Conservation (phyloP, 371 early-diverging fungal species). For the Rhizoclosmatium hyalinum region DNA sequence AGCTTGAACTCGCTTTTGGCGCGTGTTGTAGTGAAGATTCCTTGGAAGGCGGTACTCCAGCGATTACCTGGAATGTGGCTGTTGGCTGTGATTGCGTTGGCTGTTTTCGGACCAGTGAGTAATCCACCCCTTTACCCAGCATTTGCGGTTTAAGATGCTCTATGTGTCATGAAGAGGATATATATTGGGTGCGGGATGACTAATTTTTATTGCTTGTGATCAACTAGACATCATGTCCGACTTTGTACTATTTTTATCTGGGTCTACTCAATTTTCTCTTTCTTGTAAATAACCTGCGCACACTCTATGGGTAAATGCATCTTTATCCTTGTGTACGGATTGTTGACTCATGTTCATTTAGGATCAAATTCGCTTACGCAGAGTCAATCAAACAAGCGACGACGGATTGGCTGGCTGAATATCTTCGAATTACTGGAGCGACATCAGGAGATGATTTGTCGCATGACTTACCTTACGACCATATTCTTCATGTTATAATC, state of each 20-base stretch:
- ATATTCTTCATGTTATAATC: slow-evolving; percentile 54
- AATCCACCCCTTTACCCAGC: slow-evolving; percentile 18
- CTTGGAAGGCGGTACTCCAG: slow-evolving; percentile 41
- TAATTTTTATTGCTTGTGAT: background rate
- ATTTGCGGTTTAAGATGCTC: no score
- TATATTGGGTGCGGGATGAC: slow-evolving; percentile 4
- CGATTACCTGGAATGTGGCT: slow-evolving; percentile 46
- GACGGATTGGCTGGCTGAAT: slow-evolving; percentile 52
- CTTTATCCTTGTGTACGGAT: background rate
- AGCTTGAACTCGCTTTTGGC: background rate
- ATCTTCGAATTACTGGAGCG: slow-evolving; percentile 44
- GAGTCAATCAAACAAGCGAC: slow-evolving; percentile 26
- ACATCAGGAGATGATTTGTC: slow-evolving; percentile 41
- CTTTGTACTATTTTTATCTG: slow-evolving; percentile 16
- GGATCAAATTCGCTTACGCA: slow-evolving; percentile 23
- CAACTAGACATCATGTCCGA: slow-evolving; percentile 10
- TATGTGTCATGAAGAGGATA: background rate
- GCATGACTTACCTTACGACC: slow-evolving; percentile 53
- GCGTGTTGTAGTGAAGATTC: slow-evolving; percentile 18
- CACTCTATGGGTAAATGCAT: slow-evolving; percentile 16
- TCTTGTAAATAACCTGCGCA: slow-evolving; percentile 17
- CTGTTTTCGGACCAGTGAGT: slow-evolving; percentile 44
- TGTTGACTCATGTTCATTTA: background rate
- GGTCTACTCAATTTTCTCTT: slow-evolving; percentile 7
- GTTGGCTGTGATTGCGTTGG: slow-evolving; percentile 36